Conservation (phyloP, 163 green algal species). For the Trebouxia gelatinosa region DNA sequence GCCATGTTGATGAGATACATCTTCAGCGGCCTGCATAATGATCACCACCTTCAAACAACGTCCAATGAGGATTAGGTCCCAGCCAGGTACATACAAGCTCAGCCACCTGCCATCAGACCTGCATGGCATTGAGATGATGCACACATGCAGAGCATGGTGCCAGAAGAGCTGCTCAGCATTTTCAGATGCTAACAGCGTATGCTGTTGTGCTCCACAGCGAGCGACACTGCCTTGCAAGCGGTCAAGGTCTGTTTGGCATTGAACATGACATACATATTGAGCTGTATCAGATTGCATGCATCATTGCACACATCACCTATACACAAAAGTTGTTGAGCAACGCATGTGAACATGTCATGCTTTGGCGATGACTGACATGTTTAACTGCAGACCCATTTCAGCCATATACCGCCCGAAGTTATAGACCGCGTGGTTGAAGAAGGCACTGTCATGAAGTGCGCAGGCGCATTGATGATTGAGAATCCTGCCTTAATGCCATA, state of each 20-base stretch:
- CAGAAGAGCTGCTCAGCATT: background rate
- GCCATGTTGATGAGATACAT: constrained; percentile 46
- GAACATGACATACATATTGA: no score
- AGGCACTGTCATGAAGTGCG: constrained; percentile 67
- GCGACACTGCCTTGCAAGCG: no score
- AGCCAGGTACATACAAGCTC: background rate
- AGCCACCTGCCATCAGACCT: background rate
- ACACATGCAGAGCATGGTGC: background rate
- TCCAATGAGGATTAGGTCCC: background rate
- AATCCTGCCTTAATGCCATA: constrained; percentile 69
- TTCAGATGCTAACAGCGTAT: background rate
- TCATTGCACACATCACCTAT: no score
- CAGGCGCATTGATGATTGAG: constrained; percentile 86
- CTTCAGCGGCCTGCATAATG: constrained; percentile 40
- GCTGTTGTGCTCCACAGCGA: background rate
- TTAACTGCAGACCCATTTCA: constrained; percentile 63
- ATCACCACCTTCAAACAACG: background rate
- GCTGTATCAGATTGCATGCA: background rate
- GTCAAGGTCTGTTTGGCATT: no score
- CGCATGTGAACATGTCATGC: no score
- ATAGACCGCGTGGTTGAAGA: constrained; percentile 71
- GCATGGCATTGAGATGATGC: background rate
- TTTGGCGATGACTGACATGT: no score
- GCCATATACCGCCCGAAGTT: constrained; percentile 60
- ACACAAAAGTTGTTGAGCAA: no score